These are phyloP conservation scores for Aspergillus campestris DNA, from an alignment of 495 filamentous ascomycete species.

Conservation along the genomic window DNA sequence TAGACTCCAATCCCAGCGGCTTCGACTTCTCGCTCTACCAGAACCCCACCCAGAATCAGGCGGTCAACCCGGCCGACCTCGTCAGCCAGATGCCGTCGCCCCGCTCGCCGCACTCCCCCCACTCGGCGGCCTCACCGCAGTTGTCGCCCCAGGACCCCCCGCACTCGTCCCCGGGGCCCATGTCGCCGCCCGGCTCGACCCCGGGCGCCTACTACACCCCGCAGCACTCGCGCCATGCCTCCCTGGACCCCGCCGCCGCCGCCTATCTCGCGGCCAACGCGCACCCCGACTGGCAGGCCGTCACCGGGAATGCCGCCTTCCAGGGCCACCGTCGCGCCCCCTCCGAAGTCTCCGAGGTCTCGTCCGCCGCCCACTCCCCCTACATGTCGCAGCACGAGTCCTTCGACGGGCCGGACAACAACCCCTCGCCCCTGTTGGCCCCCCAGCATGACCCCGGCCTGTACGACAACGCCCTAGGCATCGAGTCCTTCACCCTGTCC, in stretches of 20 bases:
- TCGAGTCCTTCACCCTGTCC: slow-evolving; percentile 74
- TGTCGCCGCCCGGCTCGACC: slow-evolving; percentile 46
- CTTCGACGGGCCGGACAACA: slow-evolving; percentile 65
- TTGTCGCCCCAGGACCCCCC: slow-evolving; percentile 53
- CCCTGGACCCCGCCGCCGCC: slow-evolving; percentile 71
- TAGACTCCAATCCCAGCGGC: slow-evolving; percentile 27
- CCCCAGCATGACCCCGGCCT: slow-evolving; percentile 61
- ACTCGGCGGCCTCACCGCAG: slow-evolving; percentile 61
- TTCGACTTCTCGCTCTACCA: slow-evolving; percentile 36
- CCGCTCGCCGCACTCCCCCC: slow-evolving; percentile 61
- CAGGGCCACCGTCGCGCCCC: slow-evolving; percentile 71
- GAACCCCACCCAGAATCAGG: slow-evolving; percentile 31
- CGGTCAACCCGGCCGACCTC: slow-evolving; percentile 55
- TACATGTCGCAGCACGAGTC: slow-evolving; percentile 68
- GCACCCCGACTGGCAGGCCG: slow-evolving; percentile 56
- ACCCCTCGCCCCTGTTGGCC: slow-evolving; percentile 70
- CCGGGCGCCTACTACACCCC: slow-evolving; percentile 47
- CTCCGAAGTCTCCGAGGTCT: slow-evolving; percentile 85
- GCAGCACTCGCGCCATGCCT: slow-evolving; percentile 68
- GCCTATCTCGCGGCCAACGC: slow-evolving; percentile 56
- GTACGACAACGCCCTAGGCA: slow-evolving; percentile 68
- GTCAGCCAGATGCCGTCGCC: slow-evolving; percentile 65
- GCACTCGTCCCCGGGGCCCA: slow-evolving; percentile 40
- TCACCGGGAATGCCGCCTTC: slow-evolving; percentile 56
- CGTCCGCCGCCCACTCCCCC: slow-evolving; percentile 76